Evolutionary conservation across 805 yeast genomes (phyloP).

Genomic region (Lipomyces mesembrius): DNA sequence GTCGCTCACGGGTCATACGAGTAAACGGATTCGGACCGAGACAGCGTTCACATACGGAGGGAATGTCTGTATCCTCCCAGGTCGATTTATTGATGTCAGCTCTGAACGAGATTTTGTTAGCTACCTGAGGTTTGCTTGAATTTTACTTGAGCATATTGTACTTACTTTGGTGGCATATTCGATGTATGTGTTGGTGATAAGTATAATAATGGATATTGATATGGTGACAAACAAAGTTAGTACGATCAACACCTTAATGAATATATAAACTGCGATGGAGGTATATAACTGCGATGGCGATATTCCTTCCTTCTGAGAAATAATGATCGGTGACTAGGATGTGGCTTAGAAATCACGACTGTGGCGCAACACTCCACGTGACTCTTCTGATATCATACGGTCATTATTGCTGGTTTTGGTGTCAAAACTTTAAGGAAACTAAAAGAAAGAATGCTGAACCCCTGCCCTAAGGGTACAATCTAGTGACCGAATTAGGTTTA

Average conservation of each 20-base stretch:
- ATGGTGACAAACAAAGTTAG: background rate
- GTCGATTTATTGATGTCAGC: conserved; percentile 45
- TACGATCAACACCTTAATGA: too few species aligned
- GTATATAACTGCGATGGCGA: background rate
- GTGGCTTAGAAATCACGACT: conserved; percentile 1
- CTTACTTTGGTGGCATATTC: conserved; percentile 2
- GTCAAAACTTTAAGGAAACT: too few species aligned
- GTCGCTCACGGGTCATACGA: conserved; percentile 69
- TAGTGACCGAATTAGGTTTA: too few species aligned
- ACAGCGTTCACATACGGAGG: conserved; percentile 54
- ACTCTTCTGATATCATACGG: too few species aligned
- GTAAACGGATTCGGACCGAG: conserved; percentile 64
- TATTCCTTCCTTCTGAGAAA: background rate
- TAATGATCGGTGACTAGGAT: background rate
- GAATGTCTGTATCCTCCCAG: conserved; percentile 51
- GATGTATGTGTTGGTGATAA: background rate
- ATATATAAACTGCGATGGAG: background rate
- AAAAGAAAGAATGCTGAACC: too few species aligned
- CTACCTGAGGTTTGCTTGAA: background rate
- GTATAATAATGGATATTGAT: background rate
- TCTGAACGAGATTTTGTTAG: conserved; percentile 27
- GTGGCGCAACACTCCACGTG: background rate
- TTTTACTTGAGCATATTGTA: background rate
- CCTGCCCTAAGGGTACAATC: too few species aligned
- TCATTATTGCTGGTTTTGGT: too few species aligned